Percentiles rank a stretch among this genome's conserved stretches.
These are phyloP conservation scores for Macrolepiota albuminosa DNA, from an alignment of 768 basidiomycete species.

Conservation along the genomic window DNA sequence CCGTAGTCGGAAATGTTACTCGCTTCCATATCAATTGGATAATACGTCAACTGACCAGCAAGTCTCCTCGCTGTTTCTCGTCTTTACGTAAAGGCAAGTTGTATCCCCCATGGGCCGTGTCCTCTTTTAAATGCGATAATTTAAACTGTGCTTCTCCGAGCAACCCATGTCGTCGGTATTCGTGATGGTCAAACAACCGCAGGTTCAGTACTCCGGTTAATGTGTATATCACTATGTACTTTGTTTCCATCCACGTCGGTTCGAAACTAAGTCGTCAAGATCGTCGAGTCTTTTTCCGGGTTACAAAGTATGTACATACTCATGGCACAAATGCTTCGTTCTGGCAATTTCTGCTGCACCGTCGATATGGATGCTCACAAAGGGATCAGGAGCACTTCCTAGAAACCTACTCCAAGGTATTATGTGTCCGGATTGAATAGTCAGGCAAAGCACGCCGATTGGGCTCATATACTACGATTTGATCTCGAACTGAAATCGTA, in stretches of 20 bases:
- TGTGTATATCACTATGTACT: slow-evolving; percentile 12
- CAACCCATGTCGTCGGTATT: slow-evolving; percentile 10
- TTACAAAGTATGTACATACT: slow-evolving; percentile 9
- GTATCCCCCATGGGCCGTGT: slow-evolving; percentile 7
- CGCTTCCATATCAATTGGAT: not conserved
- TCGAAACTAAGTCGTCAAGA: slow-evolving; percentile 12
- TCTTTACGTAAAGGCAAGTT: slow-evolving; percentile 6
- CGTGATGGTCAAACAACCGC: slow-evolving; percentile 12
- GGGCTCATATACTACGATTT: slow-evolving; percentile 1
- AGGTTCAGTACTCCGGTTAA: slow-evolving; percentile 8
- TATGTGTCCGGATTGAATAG: slow-evolving; percentile 17
- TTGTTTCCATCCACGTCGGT: slow-evolving; percentile 20
- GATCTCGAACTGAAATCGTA: not conserved
- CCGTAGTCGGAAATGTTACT: not conserved
- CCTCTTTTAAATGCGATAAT: slow-evolving; percentile 6
- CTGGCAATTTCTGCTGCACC: slow-evolving; percentile 3
- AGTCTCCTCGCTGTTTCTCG: slow-evolving; percentile 10
- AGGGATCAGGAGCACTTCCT: slow-evolving; percentile 16
- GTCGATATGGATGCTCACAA: slow-evolving; percentile 11
- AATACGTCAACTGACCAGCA: slow-evolving; percentile 10
- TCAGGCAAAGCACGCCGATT: slow-evolving; percentile 14
- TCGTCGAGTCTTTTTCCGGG: too few species aligned
- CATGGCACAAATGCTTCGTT: slow-evolving; percentile 12
- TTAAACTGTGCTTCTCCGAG: slow-evolving; percentile 8
- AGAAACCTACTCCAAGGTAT: slow-evolving; percentile 12